Evolutionary conservation across 176 grass and related monocot genomes (phyloP).

Genomic region (Triticum timopheevii): DNA sequence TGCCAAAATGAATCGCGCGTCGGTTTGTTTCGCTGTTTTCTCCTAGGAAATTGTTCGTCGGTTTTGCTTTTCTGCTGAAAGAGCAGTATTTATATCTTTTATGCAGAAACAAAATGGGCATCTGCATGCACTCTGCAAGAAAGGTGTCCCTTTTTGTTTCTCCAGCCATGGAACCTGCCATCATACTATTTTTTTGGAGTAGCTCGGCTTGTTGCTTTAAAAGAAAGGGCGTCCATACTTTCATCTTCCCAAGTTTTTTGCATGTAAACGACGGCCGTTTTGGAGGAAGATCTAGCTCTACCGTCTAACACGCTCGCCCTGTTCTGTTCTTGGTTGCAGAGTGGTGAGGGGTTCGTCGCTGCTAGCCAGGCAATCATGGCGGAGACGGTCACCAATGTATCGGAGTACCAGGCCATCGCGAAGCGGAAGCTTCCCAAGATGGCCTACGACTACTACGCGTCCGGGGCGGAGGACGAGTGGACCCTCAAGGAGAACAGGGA

Average conservation of each 20-base stretch:
- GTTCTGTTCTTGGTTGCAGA: not conserved
- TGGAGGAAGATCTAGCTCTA: not conserved
- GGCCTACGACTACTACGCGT: constrained; percentile 82
- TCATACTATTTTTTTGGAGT: not conserved
- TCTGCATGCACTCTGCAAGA: constrained; percentile 20
- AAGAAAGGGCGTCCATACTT: not conserved
- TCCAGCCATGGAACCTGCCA: not conserved
- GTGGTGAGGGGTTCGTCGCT: constrained; percentile 10
- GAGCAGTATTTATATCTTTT: not conserved
- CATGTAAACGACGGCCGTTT: not conserved
- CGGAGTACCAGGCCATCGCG: constrained; percentile 75
- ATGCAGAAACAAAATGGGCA: constrained; percentile 34
- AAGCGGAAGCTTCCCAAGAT: constrained; percentile 85
- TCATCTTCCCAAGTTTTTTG: not conserved
- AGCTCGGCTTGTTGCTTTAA: not conserved
- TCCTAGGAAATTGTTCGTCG: too few species aligned
- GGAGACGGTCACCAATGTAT: constrained; percentile 71
- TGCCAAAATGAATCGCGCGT: not conserved
- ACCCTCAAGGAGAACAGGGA: constrained; percentile 87
- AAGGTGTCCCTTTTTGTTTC: constrained; percentile 9
- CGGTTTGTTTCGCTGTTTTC: not conserved
- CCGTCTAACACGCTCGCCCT: not conserved
- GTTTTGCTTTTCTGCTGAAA: constrained; percentile 1
- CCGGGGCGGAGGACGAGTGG: constrained; percentile 89
- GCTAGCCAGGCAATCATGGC: constrained; percentile 14